A percentile compares a stretch with the other conserved stretches of the same genome.
These are phyloP conservation scores for Linnemannia hyalina DNA, from an alignment of 192 early-diverging fungal species.

Conservation along the genomic window DNA sequence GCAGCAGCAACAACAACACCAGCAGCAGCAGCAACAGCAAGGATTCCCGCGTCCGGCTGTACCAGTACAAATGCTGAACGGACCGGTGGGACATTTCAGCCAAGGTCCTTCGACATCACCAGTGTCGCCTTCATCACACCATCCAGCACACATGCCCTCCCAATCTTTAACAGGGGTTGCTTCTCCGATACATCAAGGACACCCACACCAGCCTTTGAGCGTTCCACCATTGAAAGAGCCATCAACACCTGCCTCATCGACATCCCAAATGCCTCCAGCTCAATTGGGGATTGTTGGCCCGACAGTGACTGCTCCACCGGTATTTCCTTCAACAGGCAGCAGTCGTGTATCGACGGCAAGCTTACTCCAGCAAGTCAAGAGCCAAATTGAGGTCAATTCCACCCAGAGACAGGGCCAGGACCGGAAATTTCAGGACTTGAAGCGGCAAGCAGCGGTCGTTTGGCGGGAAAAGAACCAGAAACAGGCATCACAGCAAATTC, in stretches of 20 bases:
- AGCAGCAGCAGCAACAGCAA: background rate
- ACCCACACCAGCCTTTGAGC: background rate
- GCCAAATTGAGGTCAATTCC: background rate
- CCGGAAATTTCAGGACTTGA: background rate
- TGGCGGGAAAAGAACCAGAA: background rate
- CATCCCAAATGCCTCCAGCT: background rate
- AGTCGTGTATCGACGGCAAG: background rate
- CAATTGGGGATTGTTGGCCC: background rate
- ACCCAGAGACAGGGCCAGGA: background rate
- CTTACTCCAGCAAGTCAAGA: slow-evolving; percentile 2
- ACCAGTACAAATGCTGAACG: background rate
- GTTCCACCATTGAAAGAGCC: background rate
- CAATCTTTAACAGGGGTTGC: background rate
- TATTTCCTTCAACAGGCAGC: background rate
- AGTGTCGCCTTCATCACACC: background rate
- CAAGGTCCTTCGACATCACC: background rate
- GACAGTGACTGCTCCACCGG: background rate
- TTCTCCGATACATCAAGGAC: background rate
- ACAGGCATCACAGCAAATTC: background rate
- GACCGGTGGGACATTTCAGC: background rate
- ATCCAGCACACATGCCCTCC: background rate
- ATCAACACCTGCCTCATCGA: background rate
- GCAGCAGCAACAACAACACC: too few relatives aligned
- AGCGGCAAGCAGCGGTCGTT: background rate
- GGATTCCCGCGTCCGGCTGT: background rate